Base-by-base conservation (phyloP, 257 asterid genomes). In the Nicotiana paniculata region DNA sequence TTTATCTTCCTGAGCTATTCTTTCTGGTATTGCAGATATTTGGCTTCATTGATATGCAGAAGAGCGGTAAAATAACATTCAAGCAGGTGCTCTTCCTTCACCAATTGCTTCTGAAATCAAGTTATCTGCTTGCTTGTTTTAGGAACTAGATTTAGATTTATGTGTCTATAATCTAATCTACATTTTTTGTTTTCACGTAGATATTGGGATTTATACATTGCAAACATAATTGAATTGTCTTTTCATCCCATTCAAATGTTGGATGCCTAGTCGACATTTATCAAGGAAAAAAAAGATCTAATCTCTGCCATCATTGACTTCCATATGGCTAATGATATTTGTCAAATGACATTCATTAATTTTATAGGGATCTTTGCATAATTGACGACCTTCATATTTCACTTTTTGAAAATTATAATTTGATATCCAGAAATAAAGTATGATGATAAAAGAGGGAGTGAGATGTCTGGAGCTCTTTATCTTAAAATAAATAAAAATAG, bases 21-120 rank as follows among this genome's bases (percentile, higher is more conserved):
- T 74, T 53, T 74, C 39, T 74, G 51, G 43, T 74, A 72, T 15
- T 51, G 76, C 94, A 94, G 99, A 93, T 96, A 79, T 94, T 96
- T 88, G 91, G 81, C 30, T 94, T 90, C 86, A 67, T 93, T 83
- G 98, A 96, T 82, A 90, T 88, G 86, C 89, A 86, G 91, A 93
- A 90, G 91, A 90, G 65, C 4, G 96, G 98, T 59, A 90, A 91
- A 87, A 87, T 93, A 81, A 86, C 95, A 54, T 96, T 96, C 77
- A 96, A 92, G 85, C 98, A 93, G 98, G 99, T 91, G 78, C 17
- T n/a, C 37, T 67, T 64, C 72, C 68, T 77, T 24, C 72, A 51
- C 62, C 5, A 66, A 8, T 74, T 75, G 5, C 11, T 57, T 21
- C 59, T 65, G 24, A 46, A 72, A 46, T 46, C 39, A 5, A 72